Conservation (phyloP, 768 basidiomycete genomes). For the Collybiopsis luxurians region DNA sequence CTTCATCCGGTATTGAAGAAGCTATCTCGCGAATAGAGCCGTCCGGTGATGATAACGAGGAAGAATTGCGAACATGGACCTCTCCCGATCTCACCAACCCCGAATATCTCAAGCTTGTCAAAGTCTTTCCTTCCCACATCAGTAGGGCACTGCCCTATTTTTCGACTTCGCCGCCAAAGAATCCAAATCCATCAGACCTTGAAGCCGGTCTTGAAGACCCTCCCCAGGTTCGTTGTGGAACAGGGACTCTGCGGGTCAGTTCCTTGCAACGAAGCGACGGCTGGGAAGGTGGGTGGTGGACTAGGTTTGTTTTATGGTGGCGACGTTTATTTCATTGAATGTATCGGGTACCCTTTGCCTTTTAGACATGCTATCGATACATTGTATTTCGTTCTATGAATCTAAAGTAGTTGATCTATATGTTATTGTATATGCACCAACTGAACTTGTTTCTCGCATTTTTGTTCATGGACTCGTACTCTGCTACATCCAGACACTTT, state of each 20-base stretch:
- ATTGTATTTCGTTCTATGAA: background rate
- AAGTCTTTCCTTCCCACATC: slow-evolving; percentile 77
- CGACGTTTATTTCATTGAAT: slow-evolving; percentile 69
- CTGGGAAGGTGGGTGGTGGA: slow-evolving; percentile 81
- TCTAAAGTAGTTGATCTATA: background rate
- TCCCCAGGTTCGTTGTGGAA: slow-evolving; percentile 66
- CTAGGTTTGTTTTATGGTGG: slow-evolving; percentile 77
- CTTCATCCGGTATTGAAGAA: slow-evolving; percentile 35
- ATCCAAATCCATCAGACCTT: slow-evolving; percentile 45
- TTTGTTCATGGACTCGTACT: background rate
- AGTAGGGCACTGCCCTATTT: slow-evolving; percentile 74
- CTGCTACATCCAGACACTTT: no score
- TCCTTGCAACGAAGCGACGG: slow-evolving; percentile 54
- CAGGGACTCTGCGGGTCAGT: slow-evolving; percentile 83
- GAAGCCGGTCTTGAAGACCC: slow-evolving; percentile 67
- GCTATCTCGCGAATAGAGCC: slow-evolving; percentile 4
- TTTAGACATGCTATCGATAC: background rate
- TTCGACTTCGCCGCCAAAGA: slow-evolving; percentile 25
- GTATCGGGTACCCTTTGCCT: background rate
- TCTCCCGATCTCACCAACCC: slow-evolving; percentile 76
- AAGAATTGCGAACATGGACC: slow-evolving; percentile 75
- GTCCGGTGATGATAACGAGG: slow-evolving; percentile 33
- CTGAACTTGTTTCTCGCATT: background rate
- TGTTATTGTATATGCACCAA: background rate
- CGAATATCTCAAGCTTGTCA: slow-evolving; percentile 66